Base-by-base conservation (phyloP, 768 basidiomycete species). In the Boletus sp. region DNA sequence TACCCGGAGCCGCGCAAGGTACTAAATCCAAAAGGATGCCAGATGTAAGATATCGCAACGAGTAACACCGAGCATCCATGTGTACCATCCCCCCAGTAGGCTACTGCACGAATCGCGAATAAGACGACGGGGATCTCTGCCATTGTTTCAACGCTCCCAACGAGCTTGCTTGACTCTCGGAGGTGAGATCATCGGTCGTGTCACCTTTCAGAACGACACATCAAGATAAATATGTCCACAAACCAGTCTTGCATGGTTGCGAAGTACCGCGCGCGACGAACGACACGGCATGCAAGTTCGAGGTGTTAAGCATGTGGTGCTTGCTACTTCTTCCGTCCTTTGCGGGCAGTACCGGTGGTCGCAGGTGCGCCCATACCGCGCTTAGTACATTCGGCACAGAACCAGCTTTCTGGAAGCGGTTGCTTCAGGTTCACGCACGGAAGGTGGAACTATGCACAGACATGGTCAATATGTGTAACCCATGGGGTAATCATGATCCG, bases 341-440 rank as follows among this genome's bases (percentile, higher is more conserved):
- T 76, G 25, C 75, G 75, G 50, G 61, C 57, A 45, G 67, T 55
- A n/a, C 60, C 62, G 7, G 60, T 53, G 17, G 52, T 42, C 32
- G 69, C 47, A 42, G 68, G 68, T 47, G 66, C 67, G 53, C 70
- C 70, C 67, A 71, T 71, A 33, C 69, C 64, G 53, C 67, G 73
- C 47, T 66, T 68, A 9, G 75, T 70, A 59, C 83, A 85, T n/a
- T 79, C 77, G 8, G 79, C 72, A 59, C 83, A 85, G 55, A 75
- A 84, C 83, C 83, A 85, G 15, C 66, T 67, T 49, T 83, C 82
- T 7, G 83, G 82, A 49, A 82, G 71, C 27, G 79, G 79, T 23
- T 78, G 77, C 59, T 79, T 81, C 50, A 85, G 66, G 51, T 76
- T 78, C 52, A 85, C 82, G 59, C 84, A 85, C 11, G 75, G 74